Base-by-base conservation (phyloP, 2,329 filamentous ascomycete species). In the Ceratocystis cacaofunesta region DNA sequence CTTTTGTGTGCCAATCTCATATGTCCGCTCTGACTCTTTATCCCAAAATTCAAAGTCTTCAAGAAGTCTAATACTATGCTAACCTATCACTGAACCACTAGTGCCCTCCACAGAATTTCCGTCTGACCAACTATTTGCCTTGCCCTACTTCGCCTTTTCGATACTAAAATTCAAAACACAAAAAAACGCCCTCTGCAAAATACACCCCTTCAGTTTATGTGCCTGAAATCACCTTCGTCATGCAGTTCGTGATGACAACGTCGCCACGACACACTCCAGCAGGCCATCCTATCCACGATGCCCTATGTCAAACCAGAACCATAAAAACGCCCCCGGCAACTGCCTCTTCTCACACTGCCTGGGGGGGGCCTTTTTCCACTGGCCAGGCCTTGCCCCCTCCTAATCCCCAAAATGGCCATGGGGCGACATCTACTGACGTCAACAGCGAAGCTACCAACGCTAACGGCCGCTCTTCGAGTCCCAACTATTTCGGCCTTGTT, bases 401-500 rank as follows among this genome's bases (percentile, higher is more conserved):
- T 60, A 28, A 58, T 36, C 60, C 36, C 61, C 48, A 63, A 41
- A 48, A 6, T 22, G 30, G 22, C 61, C 22, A 41, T 55, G 52
- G 15, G 15, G 32, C 61, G 41, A 30, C n/a, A 30, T 15, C 44
- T 44, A 50, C 43, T 60, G 52, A 44, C 17, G 30, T 43, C 12
- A 55, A 62, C 61, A 28, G 15, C 46, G 17, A 44, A 17, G 60
- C 44, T 7, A 36, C 58, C 19, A 32, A 44, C 30, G 17, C 36
- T 30, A 58, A 44, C 22, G 58, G 50, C n/a, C 46, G 32, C 46
- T 62, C 60, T 19, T 77, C 85, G 8, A 92, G 89, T 72, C 89
- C 90, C 12, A 95, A 92, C 73, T 96, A 96, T 75, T 96, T 96
- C 73, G 89, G 88, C 65, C 83, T 95, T 67, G 78, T 85, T 36